Evolutionary conservation across 2,329 filamentous ascomycete species (phyloP).

Genomic region (Calonectria henricotiae): DNA sequence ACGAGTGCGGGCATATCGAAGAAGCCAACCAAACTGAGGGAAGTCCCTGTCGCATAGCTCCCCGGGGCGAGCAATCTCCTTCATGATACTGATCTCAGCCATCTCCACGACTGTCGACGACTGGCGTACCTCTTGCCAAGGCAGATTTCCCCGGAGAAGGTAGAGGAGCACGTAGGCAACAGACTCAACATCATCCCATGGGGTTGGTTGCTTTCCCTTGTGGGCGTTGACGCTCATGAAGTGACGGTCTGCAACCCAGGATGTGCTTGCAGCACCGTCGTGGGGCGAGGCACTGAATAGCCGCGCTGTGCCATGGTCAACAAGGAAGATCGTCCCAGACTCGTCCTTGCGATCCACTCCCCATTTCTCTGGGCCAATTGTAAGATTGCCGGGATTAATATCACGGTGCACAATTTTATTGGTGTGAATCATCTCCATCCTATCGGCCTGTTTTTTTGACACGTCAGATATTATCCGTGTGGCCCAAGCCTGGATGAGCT

Average conservation of each 20-base stretch:
- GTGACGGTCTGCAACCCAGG: too few species aligned
- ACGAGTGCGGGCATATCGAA: not conserved
- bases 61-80: not conserved
- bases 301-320: not conserved
- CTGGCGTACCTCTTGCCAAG: not conserved
- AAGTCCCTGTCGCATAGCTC: not conserved
- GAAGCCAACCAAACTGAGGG: not conserved
- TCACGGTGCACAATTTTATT: not conserved
- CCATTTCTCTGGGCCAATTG: not conserved
- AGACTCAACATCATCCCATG: not conserved
- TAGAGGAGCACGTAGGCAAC: not conserved
- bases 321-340: not conserved
- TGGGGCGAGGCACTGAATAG: too few species aligned
- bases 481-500: not conserved
- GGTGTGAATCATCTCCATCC: not conserved
- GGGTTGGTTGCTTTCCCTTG: not conserved
- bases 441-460: conserved; percentile 18
- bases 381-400: not conserved
- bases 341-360: not conserved
- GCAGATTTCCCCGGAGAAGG: not conserved
- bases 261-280: too few species aligned
- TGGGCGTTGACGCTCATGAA: conserved; percentile 2
- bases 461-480: not conserved
- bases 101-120: too few species aligned
- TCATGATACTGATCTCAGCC: not conserved